Percentiles rank a stretch among this genome's conserved stretches.
phyloP scores from a whole-genome alignment of 2,329 filamentous ascomycete genomes.

The Pseudogymnoascus sp. region DNA sequence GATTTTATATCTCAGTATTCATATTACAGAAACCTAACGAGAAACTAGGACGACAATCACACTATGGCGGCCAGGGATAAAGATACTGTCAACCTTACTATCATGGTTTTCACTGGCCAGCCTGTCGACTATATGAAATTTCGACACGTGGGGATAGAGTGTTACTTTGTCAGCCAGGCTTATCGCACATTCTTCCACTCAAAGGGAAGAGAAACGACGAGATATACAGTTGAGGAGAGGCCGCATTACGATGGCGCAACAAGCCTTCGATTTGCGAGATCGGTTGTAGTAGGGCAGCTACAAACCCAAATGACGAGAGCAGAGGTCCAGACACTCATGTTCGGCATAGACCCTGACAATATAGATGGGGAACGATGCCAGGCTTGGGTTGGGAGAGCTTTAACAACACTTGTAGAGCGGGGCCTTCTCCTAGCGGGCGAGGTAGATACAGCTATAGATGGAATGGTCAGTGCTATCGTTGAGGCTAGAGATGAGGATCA shows the following conservation, averaged over 20 bases:
- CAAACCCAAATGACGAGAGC: background rate
- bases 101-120: background rate
- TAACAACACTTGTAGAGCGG: background rate
- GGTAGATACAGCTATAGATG: background rate
- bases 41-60: background rate
- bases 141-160: background rate
- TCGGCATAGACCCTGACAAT: background rate
- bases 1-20: background rate
- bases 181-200: background rate
- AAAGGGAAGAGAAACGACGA: background rate
- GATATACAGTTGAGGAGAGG: background rate
- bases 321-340: background rate
- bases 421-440: background rate
- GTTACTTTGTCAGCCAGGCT: background rate
- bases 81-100: background rate
- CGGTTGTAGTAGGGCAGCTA: background rate
- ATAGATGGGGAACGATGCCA: background rate
- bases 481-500: background rate
- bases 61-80: background rate
- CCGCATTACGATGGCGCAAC: background rate
- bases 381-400: background rate
- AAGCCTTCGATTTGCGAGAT: background rate
- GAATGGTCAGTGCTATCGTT: background rate
- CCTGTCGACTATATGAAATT: background rate
- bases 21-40: background rate